Evolutionary conservation across 225 moss, liverwort and hornwort genomes (phyloP).

Genomic region (Asterella californica): DNA sequence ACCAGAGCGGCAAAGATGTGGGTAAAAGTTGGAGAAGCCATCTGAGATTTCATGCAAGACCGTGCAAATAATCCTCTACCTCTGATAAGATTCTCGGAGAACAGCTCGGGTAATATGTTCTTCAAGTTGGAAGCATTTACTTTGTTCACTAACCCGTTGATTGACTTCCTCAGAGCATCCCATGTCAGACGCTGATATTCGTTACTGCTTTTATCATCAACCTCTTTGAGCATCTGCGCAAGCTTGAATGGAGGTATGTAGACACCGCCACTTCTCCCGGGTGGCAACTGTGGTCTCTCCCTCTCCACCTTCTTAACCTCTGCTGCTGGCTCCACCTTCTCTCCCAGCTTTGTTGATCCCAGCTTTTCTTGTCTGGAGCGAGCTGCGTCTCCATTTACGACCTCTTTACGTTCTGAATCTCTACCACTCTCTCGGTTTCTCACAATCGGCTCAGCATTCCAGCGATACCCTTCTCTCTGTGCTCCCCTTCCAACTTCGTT

Average conservation of each 20-base stretch:
- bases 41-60: constrained; percentile 94
- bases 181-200: constrained; percentile 89
- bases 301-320: constrained; percentile 25
- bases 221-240: constrained; percentile 86
- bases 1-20: constrained; percentile 81
- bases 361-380: constrained; percentile 1
- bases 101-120: constrained; percentile 83
- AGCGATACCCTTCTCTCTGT: constrained; percentile 8
- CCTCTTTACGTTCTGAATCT: constrained; percentile 17
- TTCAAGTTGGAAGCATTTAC: constrained; percentile 84
- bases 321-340: constrained; percentile 3
- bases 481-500: constrained; percentile 6
- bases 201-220: constrained; percentile 69
- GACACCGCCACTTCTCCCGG: constrained; percentile 79
- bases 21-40: constrained; percentile 90
- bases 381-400: constrained; percentile 22
- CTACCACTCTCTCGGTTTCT: constrained; percentile 11
- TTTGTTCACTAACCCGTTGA: constrained; percentile 87
- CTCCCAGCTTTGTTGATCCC: neutral
- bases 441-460: neutral
- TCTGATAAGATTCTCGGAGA: constrained; percentile 80
- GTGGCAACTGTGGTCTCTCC: constrained; percentile 28
- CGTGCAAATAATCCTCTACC: constrained; percentile 85
- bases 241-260: constrained; percentile 92
- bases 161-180: constrained; percentile 89